Conservation (phyloP, 75 land plant species). For the Pinus albicaulis region DNA sequence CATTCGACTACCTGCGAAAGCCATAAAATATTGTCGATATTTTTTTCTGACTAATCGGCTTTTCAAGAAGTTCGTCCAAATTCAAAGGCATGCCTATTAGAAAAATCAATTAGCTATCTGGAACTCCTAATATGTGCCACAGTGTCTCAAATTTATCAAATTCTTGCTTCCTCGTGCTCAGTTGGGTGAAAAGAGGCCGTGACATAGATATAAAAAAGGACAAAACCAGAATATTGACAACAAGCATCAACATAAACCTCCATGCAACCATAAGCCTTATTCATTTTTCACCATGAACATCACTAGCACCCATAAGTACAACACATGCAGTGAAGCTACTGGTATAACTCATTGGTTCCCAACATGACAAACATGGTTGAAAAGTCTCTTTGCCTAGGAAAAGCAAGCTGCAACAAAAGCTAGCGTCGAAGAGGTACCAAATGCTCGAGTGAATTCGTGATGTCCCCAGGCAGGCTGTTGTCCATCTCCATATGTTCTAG, state of each 20-base stretch:
- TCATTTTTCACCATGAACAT: conserved; percentile 32
- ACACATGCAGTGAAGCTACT: conserved; percentile 23
- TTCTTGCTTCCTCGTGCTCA: conserved; percentile 41
- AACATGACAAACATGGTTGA: too few species aligned
- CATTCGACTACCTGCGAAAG: conserved; percentile 32
- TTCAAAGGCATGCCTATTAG: conserved; percentile 8
- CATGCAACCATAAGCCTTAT: conserved; percentile 37
- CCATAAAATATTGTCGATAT: conserved; percentile 56
- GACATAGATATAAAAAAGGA: conserved; percentile 43
- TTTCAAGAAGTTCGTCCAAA: conserved; percentile 49
- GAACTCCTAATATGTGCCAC: conserved; percentile 61
- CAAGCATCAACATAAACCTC: conserved; percentile 32
- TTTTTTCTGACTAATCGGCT: conserved; percentile 40
- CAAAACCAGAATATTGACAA: conserved; percentile 39
- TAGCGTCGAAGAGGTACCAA: too few species aligned
- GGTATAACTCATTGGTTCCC: too few species aligned
- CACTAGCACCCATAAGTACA: conserved; percentile 41
- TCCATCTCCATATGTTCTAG: too few species aligned
- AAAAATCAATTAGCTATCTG: conserved; percentile 43
- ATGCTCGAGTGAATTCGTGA: too few species aligned
- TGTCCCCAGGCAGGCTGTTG: too few species aligned
- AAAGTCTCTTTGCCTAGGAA: too few species aligned
- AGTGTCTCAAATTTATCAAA: conserved; percentile 26
- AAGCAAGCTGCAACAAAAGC: too few species aligned
- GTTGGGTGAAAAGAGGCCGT: conserved; percentile 42